phyloP scores from a whole-genome alignment of 805 yeast genomes.

The Candida takata region DNA sequence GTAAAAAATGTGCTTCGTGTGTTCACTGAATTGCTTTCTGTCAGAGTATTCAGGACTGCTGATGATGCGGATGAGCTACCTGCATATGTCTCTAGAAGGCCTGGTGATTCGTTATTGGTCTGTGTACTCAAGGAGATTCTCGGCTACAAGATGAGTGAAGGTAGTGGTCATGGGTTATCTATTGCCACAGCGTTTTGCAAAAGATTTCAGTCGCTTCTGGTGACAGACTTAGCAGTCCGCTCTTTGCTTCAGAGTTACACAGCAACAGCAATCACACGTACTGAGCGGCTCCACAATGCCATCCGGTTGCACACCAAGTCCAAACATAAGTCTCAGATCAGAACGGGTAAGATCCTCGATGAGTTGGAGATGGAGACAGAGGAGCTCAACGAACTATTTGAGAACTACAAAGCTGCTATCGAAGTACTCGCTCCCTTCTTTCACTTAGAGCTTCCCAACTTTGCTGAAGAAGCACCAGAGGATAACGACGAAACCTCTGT shows the following conservation, averaged over 20 bases:
- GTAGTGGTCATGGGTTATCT: conserved; percentile 26
- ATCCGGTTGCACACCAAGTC: conserved; percentile 30
- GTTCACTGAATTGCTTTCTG: conserved; percentile 49
- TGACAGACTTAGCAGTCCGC: conserved; percentile 22
- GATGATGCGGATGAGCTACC: conserved; percentile 42
- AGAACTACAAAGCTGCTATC: conserved; percentile 37
- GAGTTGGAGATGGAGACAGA: conserved; percentile 32
- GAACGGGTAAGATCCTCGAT: conserved; percentile 52
- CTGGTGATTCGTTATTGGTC: conserved; percentile 33
- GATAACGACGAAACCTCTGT: conserved; percentile 22
- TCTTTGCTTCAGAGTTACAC: conserved; percentile 36
- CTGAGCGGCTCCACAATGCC: conserved; percentile 31
- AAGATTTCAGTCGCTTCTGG: conserved; percentile 33
- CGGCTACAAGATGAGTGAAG: conserved; percentile 31
- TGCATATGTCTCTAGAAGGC: conserved; percentile 31
- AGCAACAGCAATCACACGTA: conserved; percentile 32
- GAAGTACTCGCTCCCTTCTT: conserved; percentile 38
- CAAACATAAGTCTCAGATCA: conserved; percentile 49
- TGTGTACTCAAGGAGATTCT: conserved; percentile 37
- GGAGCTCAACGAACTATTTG: conserved; percentile 29
- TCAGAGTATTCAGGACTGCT: conserved; percentile 46
- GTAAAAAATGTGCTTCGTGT: conserved; percentile 44
- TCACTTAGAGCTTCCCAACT: conserved; percentile 30
- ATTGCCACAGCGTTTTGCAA: conserved; percentile 44
- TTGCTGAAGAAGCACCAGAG: conserved; percentile 24